A percentile compares a stretch with the other conserved stretches of the same genome.
phyloP scores from a whole-genome alignment of 2,329 filamentous ascomycete species.

The Xylaria sp. region DNA sequence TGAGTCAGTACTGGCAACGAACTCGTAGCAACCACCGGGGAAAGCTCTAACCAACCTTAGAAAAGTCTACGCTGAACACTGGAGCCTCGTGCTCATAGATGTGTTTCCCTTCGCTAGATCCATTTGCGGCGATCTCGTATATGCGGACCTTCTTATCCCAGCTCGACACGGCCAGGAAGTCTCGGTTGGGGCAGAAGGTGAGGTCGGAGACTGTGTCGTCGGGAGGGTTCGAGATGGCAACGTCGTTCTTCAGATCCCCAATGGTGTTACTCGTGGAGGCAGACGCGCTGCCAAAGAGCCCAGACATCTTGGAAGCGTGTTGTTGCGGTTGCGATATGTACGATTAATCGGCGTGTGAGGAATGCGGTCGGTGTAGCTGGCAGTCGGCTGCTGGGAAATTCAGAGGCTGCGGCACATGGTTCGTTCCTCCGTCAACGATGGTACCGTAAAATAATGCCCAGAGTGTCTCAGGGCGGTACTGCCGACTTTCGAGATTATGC shows the following conservation, averaged over 20 bases:
- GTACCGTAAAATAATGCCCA: background rate
- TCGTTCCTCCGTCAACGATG: background rate
- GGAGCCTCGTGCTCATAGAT: constrained; percentile 84
- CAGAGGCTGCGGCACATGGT: constrained; percentile 1
- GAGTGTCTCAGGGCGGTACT: background rate
- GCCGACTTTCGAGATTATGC: too few species aligned
- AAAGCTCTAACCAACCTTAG: constrained; percentile 64
- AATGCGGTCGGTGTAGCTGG: background rate
- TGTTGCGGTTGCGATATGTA: background rate
- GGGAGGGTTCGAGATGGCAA: constrained; percentile 76
- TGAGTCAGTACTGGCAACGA: constrained; percentile 5
- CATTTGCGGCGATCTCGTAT: constrained; percentile 82
- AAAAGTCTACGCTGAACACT: constrained; percentile 84
- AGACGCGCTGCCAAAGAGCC: constrained; percentile 59
- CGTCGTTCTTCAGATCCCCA: constrained; percentile 88
- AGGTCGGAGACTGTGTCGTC: constrained; percentile 90
- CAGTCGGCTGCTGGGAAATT: background rate
- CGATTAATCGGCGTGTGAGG: background rate
- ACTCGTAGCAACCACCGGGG: background rate
- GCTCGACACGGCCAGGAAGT: constrained; percentile 86
- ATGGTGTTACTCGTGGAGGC: constrained; percentile 67
- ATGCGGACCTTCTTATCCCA: constrained; percentile 99
- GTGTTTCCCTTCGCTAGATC: constrained; percentile 82
- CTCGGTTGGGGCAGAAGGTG: constrained; percentile 65
- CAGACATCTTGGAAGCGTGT: constrained; percentile 57